Evolutionary conservation across 805 yeast genomes (phyloP), one percentile per base, ranked within the genome.

Genomic region (Cephaloascus albidus): DNA sequence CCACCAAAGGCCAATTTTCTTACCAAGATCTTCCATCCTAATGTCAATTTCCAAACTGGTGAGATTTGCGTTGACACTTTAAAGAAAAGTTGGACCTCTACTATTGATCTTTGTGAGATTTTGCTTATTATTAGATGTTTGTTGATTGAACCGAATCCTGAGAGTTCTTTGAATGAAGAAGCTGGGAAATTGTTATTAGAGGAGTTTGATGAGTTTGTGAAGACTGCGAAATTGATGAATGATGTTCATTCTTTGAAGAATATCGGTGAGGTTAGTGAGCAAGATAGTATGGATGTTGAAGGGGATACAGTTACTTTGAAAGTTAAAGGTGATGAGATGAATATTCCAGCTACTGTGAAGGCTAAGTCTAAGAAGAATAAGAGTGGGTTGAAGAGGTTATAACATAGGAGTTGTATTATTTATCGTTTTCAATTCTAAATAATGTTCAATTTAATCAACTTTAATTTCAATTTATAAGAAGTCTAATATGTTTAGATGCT

Each of bases 31-130:
- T 68, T 72, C 46, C 81, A 74, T 49, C 70, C 74, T 18, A 74
- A 74, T 48, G 64, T 74, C 4, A 62, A 67, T 42, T 68, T 65
- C 44, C 39, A 65, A 34, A 68, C 78, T 1, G 90, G 90, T 1
- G 85, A 79, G 45, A 79, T 83, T 8, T 83, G 90, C 55, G 58
- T 83, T 4, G 85, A 81, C 52, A 76, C 82, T 8, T 57, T 83
- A 38, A 74, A 76, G 40, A 53, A 46, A 35, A 65, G 64, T 43
- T 83, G 89, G 89, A 71, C 85, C 28, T 6, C 6, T 6, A 23
- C 6, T 8, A 23, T 23, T 23, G 28, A 23, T 23, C 28, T 23
- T 12, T 6, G 6, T 23, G 28, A 23, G 12, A 23, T 23, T 23
- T 23, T 23, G 28, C 6, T 23, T 6, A 12, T 23, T 23, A 23